Base-by-base conservation (phyloP, 176 grass and related monocot species). In the Areca catechu region DNA sequence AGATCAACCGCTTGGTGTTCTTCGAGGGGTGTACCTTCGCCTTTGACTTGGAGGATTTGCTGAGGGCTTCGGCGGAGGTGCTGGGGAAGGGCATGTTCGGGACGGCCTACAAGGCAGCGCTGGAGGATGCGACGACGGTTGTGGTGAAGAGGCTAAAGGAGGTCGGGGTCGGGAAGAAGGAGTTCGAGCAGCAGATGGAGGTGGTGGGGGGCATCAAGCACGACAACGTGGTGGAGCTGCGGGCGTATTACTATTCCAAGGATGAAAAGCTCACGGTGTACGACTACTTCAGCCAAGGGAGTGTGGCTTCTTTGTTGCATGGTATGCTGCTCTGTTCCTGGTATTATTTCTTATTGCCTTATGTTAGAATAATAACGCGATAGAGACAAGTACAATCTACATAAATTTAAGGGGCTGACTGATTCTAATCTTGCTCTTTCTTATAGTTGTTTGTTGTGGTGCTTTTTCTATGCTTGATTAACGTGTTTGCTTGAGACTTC, bases 101-200 rank as follows among this genome's bases (percentile, higher is more conserved):
- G 16, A 99, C 84, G 2, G 89, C 88, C 0, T 99, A 99, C 70
- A 81, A 86, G 19, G 94, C 94, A 3, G 52, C 81, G 75, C 71
- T 99, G 58, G 94, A 99, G 79, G 94, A 99, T 48, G 84, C 94
- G 0, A 85, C 81, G 0, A 92, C 81, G 0, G 88, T 99, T 22
- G 94, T 99, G 15, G 94, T 99, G 21, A 99, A 99, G 73, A 63
- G 94, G 69, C 73, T 99, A 5, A 99, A 99, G 81, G 94, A 99
- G 62, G 84, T 88, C 3, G 83, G 68, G 2, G 84, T 80, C 0
- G 94, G 94, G 0, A 81, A 84, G 0, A 86, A 82, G 23, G 94
- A 99, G 17, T 99, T 99, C 24, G 94, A 99, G 73, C 94, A 93
- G 73, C 94, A 89, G 76, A 89, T 99, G 88, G 94, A 99, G 79